These are phyloP conservation scores for Cantharellus anzutake DNA, from an alignment of 768 basidiomycete genomes.

Conservation along the genomic window DNA sequence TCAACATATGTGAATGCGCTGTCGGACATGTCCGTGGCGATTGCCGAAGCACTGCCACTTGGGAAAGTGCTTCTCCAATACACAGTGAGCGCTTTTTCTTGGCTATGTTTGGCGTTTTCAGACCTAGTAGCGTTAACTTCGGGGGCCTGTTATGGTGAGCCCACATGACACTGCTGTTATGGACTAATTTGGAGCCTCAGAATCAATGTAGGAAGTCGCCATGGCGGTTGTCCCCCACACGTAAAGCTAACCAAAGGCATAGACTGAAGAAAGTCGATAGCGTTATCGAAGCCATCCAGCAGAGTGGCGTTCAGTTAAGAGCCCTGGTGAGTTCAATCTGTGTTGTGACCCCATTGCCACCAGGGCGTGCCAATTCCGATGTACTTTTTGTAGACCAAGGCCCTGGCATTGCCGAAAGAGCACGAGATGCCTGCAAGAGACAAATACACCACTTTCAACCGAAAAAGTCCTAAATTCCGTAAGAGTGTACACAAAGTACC, in stretches of 20 bases:
- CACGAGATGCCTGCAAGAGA: constrained; percentile 81
- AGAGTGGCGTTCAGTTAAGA: constrained; percentile 60
- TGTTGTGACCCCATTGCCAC: not conserved
- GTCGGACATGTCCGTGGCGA: not conserved
- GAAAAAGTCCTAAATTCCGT: constrained; percentile 52
- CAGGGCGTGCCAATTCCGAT: not conserved
- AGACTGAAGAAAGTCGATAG: constrained; percentile 84
- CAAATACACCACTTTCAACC: constrained; percentile 86
- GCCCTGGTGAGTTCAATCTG: constrained; percentile 40
- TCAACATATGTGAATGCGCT: not conserved
- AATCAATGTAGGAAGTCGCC: constrained; percentile 60
- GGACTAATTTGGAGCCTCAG: not conserved
- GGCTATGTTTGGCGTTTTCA: constrained; percentile 75
- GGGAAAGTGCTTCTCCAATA: not conserved
- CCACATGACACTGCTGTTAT: not conserved
- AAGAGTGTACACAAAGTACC: constrained; percentile 95
- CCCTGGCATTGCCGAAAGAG: constrained; percentile 77
- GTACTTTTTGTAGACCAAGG: constrained; percentile 30
- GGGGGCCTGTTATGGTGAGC: constrained; percentile 74
- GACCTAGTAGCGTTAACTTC: constrained; percentile 25
- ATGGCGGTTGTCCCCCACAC: constrained; percentile 77
- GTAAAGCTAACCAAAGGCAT: constrained; percentile 80
- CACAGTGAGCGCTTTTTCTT: not conserved
- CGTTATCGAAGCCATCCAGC: constrained; percentile 74
- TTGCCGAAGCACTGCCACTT: not conserved